Evolutionary conservation across 2,329 filamentous ascomycete genomes (phyloP).

Genomic region (Macroventuria anomochaeta): DNA sequence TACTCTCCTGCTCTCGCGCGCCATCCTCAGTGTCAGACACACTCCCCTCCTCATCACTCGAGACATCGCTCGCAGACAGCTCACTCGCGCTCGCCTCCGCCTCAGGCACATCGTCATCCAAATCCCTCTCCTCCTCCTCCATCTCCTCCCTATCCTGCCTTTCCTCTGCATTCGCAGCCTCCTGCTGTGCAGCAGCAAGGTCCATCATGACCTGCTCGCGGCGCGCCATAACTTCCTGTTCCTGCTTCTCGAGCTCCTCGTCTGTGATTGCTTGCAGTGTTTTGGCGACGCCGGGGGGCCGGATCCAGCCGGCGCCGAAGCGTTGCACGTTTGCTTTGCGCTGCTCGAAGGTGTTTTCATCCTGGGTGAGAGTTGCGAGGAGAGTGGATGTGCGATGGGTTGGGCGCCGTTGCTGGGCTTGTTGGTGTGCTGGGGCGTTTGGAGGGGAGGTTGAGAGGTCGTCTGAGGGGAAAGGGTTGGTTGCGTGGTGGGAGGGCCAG

Average conservation of each 20-base stretch:
- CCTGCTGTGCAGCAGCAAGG: conserved; percentile 66
- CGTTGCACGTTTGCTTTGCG: conserved; percentile 83
- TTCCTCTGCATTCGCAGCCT: conserved; percentile 45
- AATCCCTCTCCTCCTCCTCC: conserved; percentile 48
- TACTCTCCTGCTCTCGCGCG: conserved; percentile 51
- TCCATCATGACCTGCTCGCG: conserved; percentile 76
- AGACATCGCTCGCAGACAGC: conserved; percentile 44
- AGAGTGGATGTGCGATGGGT: conserved; percentile 62
- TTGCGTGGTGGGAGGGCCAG: conserved; percentile 38
- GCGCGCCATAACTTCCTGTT: conserved; percentile 77
- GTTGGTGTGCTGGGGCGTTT: conserved; percentile 19
- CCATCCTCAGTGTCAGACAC: conserved; percentile 50
- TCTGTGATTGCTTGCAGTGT: conserved; percentile 89
- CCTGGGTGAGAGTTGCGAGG: conserved; percentile 72
- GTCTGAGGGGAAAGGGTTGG: conserved; percentile 28
- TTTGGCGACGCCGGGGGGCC: conserved; percentile 85
- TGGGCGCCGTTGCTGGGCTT: conserved; percentile 27
- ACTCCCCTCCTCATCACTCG: conserved; percentile 26
- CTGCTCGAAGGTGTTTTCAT: conserved; percentile 77
- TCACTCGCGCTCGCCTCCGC: conserved; percentile 50
- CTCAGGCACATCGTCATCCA: conserved; percentile 51
- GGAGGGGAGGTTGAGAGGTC: conserved; percentile 28
- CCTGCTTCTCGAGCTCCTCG: conserved; percentile 85
- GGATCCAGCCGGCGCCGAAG: conserved; percentile 89
- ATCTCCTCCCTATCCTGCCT: conserved; percentile 53